Percentiles rank a stretch among this genome's conserved stretches.
phyloP scores from a whole-genome alignment of 495 filamentous ascomycete genomes.

The Penicillium paxilli region DNA sequence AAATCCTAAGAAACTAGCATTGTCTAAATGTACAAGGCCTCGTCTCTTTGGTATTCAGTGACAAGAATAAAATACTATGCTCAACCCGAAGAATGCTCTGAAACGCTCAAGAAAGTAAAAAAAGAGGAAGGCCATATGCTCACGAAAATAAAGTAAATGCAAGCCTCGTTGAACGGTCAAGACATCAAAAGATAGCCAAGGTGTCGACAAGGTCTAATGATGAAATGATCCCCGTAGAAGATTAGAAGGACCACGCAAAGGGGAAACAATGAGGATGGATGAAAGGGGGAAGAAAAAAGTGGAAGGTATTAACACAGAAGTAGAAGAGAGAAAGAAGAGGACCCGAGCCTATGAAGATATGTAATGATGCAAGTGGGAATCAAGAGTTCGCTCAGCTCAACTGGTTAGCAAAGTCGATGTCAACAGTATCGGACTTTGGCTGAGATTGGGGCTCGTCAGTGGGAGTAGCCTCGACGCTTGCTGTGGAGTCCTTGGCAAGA shows the following conservation, averaged over 20 bases:
- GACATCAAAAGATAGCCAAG: not conserved
- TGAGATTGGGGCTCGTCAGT: slow-evolving; percentile 9
- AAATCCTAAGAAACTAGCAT: slow-evolving; percentile 4
- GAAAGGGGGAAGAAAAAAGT: not conserved
- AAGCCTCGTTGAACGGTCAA: not conserved
- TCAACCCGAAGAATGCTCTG: slow-evolving; percentile 27
- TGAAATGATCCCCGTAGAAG: not conserved
- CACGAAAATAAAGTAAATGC: slow-evolving; percentile 20
- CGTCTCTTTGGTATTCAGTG: slow-evolving; percentile 5
- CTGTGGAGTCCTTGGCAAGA: not conserved
- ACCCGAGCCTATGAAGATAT: not conserved
- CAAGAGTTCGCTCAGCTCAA: slow-evolving; percentile 17
- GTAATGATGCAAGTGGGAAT: slow-evolving; percentile 5
- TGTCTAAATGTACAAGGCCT: slow-evolving; percentile 7
- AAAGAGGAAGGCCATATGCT: slow-evolving; percentile 28
- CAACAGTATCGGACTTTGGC: slow-evolving; percentile 21
- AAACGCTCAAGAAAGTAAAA: slow-evolving; percentile 32
- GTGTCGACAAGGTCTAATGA: not conserved
- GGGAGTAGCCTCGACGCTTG: not conserved
- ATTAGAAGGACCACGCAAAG: not conserved
- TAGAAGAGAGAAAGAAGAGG: not conserved
- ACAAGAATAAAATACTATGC: slow-evolving; percentile 18
- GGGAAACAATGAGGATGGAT: not conserved
- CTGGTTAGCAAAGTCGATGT: slow-evolving; percentile 32
- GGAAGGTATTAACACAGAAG: slow-evolving; percentile 17